phyloP scores from a whole-genome alignment of 345 rosid genomes.

The Kernera saxatilis region DNA sequence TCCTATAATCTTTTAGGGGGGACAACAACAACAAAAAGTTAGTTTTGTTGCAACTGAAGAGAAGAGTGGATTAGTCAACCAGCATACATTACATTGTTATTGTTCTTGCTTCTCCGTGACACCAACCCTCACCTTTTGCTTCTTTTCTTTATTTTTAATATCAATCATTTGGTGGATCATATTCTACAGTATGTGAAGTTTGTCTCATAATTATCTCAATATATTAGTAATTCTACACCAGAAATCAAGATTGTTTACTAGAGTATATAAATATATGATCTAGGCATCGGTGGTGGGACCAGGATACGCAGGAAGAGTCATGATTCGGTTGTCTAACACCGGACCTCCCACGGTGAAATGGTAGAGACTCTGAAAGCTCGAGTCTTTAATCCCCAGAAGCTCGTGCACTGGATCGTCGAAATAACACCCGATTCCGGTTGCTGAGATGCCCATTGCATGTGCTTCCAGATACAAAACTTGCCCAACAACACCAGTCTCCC shows the following conservation, averaged over 20 bases:
- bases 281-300: constrained; percentile 57
- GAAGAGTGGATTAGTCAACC: background rate
- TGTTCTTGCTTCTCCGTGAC: background rate
- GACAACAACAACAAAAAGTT: background rate
- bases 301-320: constrained; percentile 92
- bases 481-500: constrained; percentile 94
- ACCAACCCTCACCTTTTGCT: background rate
- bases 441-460: constrained; percentile 85
- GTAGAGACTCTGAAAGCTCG: constrained; percentile 68
- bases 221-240: too few species aligned
- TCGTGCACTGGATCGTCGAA: constrained; percentile 93
- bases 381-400: constrained; percentile 59
- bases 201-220: background rate
- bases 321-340: constrained; percentile 72
- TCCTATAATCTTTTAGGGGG: background rate
- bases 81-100: background rate
- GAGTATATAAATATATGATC: too few species aligned
- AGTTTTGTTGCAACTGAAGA: background rate
- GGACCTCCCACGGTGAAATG: constrained; percentile 89
- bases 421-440: constrained; percentile 90
- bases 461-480: constrained; percentile 88
- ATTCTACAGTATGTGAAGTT: background rate
- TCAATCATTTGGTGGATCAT: background rate
- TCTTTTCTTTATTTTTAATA: background rate
- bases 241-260: too few species aligned